Conservation (phyloP, 495 filamentous ascomycete species). For the Terfezia claveryi region DNA sequence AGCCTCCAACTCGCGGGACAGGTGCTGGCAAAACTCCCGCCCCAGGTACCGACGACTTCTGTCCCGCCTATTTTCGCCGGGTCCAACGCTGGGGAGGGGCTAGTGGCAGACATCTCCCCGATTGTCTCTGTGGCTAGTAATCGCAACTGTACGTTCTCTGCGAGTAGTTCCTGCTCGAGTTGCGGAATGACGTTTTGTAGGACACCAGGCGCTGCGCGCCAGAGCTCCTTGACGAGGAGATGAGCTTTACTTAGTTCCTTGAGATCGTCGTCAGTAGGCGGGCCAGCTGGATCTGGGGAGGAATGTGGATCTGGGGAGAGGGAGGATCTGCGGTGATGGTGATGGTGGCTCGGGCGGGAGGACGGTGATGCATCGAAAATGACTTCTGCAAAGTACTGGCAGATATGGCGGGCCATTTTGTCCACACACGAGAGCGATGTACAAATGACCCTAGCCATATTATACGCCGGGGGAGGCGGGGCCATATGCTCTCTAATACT, state of each 20-base stretch:
- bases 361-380: conserved; percentile 62
- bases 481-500: conserved; percentile 21
- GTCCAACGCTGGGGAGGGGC: too few relatives aligned
- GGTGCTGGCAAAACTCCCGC: conserved; percentile 8
- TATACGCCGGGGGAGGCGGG: conserved; percentile 52
- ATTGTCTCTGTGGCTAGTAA: conserved; percentile 78
- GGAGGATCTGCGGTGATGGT: not conserved
- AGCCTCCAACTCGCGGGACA: conserved; percentile 17
- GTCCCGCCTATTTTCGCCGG: too few relatives aligned
- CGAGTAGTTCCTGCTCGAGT: conserved; percentile 74
- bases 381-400: conserved; percentile 92
- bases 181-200: conserved; percentile 86
- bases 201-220: conserved; percentile 74
- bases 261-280: conserved; percentile 56
- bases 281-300: conserved; percentile 34
- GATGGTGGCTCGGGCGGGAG: conserved; percentile 6
- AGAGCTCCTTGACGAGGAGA: conserved; percentile 69
- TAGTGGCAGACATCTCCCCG: conserved; percentile 46
- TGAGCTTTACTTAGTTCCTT: conserved; percentile 79
- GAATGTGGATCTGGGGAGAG: conserved; percentile 27
- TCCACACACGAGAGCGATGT: conserved; percentile 49
- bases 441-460: conserved; percentile 87
- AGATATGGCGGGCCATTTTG: conserved; percentile 80
- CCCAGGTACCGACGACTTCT: too few relatives aligned
- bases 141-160: conserved; percentile 69